A percentile compares a stretch with the other conserved stretches of the same genome.
These are phyloP conservation scores for Patellaria atrata DNA, from an alignment of 495 filamentous ascomycete genomes.

Conservation along the genomic window DNA sequence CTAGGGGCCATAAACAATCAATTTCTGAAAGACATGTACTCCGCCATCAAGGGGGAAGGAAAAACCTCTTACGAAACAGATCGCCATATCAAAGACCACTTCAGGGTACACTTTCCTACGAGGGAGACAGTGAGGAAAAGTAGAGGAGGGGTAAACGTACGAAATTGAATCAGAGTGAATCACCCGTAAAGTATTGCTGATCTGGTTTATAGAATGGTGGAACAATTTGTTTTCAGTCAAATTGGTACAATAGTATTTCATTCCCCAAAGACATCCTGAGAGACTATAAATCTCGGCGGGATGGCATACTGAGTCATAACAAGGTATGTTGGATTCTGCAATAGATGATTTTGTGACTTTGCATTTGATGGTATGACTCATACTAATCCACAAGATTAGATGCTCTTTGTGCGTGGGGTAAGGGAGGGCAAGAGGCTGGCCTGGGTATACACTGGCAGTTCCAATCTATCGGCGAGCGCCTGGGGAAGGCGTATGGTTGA, in stretches of 20 bases:
- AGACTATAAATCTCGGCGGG: conserved; percentile 55
- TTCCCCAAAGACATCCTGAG: conserved; percentile 61
- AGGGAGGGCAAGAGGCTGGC: conserved; percentile 21
- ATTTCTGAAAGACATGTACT: conserved; percentile 57
- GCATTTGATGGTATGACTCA: neutral
- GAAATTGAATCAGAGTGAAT: too few species aligned
- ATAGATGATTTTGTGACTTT: too few species aligned
- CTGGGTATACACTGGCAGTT: conserved; percentile 85
- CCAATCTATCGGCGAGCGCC: conserved; percentile 82
- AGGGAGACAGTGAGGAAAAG: conserved; percentile 51
- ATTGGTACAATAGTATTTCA: conserved; percentile 46
- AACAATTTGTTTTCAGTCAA: conserved; percentile 61
- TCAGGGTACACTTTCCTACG: conserved; percentile 77
- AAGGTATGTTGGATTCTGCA: conserved; percentile 54
- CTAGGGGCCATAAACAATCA: conserved; percentile 57
- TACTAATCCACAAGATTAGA: conserved; percentile 20
- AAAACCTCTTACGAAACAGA: conserved; percentile 12
- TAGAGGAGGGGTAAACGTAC: conserved; percentile 36
- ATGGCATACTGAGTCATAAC: conserved; percentile 71
- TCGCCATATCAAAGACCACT: conserved; percentile 34
- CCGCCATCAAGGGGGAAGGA: conserved; percentile 49
- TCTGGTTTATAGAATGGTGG: conserved; percentile 33
- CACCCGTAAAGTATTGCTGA: too few species aligned
- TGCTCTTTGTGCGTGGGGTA: conserved; percentile 48
- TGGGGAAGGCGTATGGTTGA: conserved; percentile 72